Percentiles rank a stretch among this genome's conserved stretches.
Conservation (phyloP, 257 asterid species). For the Euphrasia confusa region DNA sequence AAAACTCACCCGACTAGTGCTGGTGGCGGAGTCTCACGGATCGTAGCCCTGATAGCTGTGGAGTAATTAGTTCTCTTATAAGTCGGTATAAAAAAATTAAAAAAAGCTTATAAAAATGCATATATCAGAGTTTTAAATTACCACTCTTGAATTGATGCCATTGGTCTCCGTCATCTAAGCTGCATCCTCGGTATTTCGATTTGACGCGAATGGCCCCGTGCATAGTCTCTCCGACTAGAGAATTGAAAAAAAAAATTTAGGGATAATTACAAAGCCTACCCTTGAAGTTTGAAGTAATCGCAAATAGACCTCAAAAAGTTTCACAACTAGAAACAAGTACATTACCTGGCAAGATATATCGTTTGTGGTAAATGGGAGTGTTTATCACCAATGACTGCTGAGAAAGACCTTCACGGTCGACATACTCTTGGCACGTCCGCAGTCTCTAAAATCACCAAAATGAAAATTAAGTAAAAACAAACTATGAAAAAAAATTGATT, state of each 20-base stretch:
- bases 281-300: not conserved
- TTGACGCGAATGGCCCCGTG: constrained; percentile 43
- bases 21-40: constrained; percentile 58
- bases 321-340: not conserved
- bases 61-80: constrained; percentile 10
- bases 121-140: constrained; percentile 22
- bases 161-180: constrained; percentile 58
- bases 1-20: constrained; percentile 45
- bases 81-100: not conserved
- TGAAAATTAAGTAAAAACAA: constrained; percentile 2
- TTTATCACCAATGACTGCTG: constrained; percentile 84
- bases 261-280: not conserved
- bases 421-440: constrained; percentile 74
- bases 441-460: constrained; percentile 53
- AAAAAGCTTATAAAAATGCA: not conserved
- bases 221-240: constrained; percentile 75
- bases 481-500: not conserved
- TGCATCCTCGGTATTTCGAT: constrained; percentile 61
- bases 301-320: not conserved
- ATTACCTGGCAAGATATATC: constrained; percentile 84
- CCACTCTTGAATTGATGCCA: constrained; percentile 74
- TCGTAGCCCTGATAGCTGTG: constrained; percentile 73
- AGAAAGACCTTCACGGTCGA: constrained; percentile 78
- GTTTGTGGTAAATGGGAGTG: constrained; percentile 78
- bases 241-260: not conserved